Conservation (phyloP, 345 rosid species). For the Pugionium dolabratum region DNA sequence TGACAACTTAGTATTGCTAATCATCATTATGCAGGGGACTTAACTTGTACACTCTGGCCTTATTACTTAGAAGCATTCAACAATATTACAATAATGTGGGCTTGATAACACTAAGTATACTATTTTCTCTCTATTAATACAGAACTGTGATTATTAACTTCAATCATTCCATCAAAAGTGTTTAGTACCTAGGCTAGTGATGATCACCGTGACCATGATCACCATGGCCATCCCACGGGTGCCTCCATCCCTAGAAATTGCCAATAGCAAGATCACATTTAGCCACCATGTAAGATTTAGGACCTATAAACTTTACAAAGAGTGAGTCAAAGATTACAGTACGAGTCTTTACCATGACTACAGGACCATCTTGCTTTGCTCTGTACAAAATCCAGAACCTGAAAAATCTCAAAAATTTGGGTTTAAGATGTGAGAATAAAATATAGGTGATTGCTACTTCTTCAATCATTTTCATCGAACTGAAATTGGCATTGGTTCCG, state of each 20-base stretch:
- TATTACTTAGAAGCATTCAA: background rate
- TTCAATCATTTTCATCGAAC: background rate
- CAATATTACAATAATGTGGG: no score
- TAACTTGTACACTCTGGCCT: background rate
- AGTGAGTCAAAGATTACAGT: background rate
- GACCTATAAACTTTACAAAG: background rate
- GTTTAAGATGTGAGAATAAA: no score
- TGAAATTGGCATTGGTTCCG: background rate
- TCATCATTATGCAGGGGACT: background rate
- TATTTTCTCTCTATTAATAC: no score
- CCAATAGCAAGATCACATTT: conserved; percentile 20
- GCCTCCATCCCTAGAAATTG: conserved; percentile 80
- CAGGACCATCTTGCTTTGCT: conserved; percentile 96
- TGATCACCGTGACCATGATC: conserved; percentile 73
- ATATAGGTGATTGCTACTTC: no score
- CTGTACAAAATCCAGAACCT: conserved; percentile 97
- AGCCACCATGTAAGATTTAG: conserved; percentile 7
- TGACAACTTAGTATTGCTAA: background rate
- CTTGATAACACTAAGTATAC: no score
- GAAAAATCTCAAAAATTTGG: conserved; percentile 30
- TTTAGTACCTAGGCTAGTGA: conserved; percentile 54
- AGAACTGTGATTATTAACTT: no score
- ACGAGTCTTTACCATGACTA: conserved; percentile 62
- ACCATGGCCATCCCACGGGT: conserved; percentile 98
- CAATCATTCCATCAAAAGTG: background rate